These are phyloP conservation scores for Albophoma yamanashiensis DNA, from an alignment of 2,329 filamentous ascomycete species.

Conservation along the genomic window DNA sequence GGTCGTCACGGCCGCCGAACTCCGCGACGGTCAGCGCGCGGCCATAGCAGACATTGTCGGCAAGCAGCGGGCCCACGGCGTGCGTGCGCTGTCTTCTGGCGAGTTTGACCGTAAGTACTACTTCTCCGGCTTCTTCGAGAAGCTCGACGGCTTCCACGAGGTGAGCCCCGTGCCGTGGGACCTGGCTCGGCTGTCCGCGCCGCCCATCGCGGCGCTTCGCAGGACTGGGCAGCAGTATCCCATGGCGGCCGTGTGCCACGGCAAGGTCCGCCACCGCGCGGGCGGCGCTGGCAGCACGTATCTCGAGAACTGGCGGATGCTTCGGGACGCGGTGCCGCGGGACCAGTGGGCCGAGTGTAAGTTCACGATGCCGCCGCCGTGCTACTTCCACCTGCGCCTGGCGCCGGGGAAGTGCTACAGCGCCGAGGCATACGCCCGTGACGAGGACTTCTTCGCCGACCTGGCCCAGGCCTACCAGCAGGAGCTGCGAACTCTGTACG, in stretches of 20 bases:
- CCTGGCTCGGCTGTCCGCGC: conserved; percentile 23
- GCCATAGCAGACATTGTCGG: conserved; percentile 55
- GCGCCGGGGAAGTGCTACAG: conserved; percentile 42
- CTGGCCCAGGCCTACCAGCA: conserved; percentile 43
- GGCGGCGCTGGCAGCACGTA: conserved; percentile 23
- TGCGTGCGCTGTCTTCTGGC: conserved; percentile 56
- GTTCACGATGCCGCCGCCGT: conserved; percentile 55
- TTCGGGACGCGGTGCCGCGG: conserved; percentile 34
- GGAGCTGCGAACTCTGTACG: conserved; percentile 43
- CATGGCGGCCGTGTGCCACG: conserved; percentile 29
- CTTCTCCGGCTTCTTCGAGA: conserved; percentile 38
- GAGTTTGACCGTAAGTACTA: conserved; percentile 50
- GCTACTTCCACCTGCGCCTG: conserved; percentile 52
- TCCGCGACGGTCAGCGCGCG: conserved; percentile 46
- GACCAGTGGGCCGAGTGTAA: conserved; percentile 54
- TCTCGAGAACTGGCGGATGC: conserved; percentile 30
- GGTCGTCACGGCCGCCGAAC: conserved; percentile 28
- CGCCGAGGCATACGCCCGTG: conserved; percentile 37
- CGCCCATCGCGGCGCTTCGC: conserved; percentile 26
- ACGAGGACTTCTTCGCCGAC: conserved; percentile 46
- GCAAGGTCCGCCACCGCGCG: conserved; percentile 26
- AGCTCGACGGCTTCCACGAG: conserved; percentile 27
- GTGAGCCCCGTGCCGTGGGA: conserved; percentile 28
- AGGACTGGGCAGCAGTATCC: conserved; percentile 25
- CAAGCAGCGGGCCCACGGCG: conserved; percentile 51